phyloP scores from a whole-genome alignment of 2,329 filamentous ascomycete species.

The Phoma sp. region DNA sequence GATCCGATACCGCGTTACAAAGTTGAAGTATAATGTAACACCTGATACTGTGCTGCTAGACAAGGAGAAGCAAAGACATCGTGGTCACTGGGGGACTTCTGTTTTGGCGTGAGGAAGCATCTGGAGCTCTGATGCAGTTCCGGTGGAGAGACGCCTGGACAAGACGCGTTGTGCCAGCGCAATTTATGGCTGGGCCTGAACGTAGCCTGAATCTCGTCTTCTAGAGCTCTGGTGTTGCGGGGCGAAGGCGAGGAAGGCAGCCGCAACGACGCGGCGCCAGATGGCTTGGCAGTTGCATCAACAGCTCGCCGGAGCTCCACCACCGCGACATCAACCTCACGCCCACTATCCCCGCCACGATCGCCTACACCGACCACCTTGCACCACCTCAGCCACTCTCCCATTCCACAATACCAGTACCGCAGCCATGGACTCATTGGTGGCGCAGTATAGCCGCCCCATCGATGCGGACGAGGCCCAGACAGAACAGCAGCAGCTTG shows the following conservation, averaged over 20 bases:
- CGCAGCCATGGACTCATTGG: slow-evolving; percentile 82
- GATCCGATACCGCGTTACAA: no score
- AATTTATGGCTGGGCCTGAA: no score
- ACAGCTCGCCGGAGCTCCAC: slow-evolving; percentile 30
- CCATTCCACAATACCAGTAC: slow-evolving; percentile 17
- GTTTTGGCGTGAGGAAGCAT: no score
- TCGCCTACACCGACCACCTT: not conserved
- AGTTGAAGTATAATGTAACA: no score
- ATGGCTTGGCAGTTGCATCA: slow-evolving; percentile 23
- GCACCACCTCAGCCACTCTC: not conserved
- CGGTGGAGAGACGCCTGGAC: no score
- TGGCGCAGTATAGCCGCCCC: slow-evolving; percentile 88
- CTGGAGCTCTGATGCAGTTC: no score
- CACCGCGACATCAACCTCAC: slow-evolving; percentile 29
- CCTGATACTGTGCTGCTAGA: no score
- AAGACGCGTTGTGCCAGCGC: no score
- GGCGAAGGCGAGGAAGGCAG: slow-evolving; percentile 24
- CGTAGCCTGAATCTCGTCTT: no score
- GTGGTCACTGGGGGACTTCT: no score
- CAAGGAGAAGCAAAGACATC: no score
- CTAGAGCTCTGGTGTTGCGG: slow-evolving; percentile 6
- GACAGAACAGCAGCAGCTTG: slow-evolving; percentile 75
- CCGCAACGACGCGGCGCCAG: slow-evolving; percentile 28
- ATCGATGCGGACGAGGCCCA: slow-evolving; percentile 76
- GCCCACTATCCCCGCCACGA: slow-evolving; percentile 20